Percentiles rank a stretch among this genome's conserved stretches.
Conservation (phyloP, 805 yeast genomes). For the Myxozyma sirexii region DNA sequence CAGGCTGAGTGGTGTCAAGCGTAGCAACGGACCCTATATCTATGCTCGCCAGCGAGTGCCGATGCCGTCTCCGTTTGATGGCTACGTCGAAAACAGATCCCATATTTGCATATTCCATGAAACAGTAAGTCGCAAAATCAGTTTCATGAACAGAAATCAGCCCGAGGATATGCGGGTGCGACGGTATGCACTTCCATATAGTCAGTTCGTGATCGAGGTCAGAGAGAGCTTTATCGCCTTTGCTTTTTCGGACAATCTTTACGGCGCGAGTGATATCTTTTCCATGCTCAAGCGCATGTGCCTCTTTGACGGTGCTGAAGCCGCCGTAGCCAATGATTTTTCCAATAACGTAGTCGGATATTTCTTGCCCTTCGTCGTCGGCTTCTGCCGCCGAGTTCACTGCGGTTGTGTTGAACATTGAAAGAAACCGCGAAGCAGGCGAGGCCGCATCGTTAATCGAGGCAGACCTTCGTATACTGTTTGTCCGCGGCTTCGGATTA, state of each 20-base stretch:
- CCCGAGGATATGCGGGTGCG: constrained; percentile 67
- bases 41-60: not conserved
- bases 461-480: constrained; percentile 19
- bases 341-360: constrained; percentile 65
- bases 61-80: constrained; percentile 7
- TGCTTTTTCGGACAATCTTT: constrained; percentile 52
- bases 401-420: constrained; percentile 13
- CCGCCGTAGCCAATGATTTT: constrained; percentile 85
- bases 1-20: not conserved
- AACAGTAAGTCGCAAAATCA: constrained; percentile 63
- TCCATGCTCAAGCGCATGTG: constrained; percentile 45
- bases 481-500: constrained; percentile 26
- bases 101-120: constrained; percentile 67
- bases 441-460: constrained; percentile 21
- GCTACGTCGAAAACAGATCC: constrained; percentile 76
- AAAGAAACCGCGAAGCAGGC: constrained; percentile 27
- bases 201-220: constrained; percentile 71
- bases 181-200: constrained; percentile 67
- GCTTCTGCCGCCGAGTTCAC: constrained; percentile 21
- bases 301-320: constrained; percentile 83
- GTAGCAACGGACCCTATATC: not conserved
- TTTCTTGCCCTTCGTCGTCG: constrained; percentile 69
- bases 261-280: constrained; percentile 51
- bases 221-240: constrained; percentile 50
- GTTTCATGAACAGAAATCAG: constrained; percentile 65